These are phyloP conservation scores for Chrysoporthe deuterocubensis DNA, from an alignment of 2,329 filamentous ascomycete genomes.

Conservation along the genomic window DNA sequence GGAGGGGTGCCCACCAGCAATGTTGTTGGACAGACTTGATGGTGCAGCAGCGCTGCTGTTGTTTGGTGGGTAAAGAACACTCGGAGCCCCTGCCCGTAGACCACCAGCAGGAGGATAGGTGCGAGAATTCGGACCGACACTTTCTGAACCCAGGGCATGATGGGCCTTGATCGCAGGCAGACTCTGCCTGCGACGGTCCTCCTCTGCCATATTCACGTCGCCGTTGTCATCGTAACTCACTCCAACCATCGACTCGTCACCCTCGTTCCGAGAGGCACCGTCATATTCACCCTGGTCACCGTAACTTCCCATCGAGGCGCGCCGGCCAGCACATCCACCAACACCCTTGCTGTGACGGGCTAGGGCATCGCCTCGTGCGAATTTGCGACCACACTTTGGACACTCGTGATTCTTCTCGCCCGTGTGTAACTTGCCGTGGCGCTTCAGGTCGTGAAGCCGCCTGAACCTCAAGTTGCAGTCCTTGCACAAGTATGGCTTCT, in stretches of 20 bases:
- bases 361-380: slow-evolving; percentile 92
- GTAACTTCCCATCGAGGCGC: slow-evolving; percentile 84
- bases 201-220: slow-evolving; percentile 64
- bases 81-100: slow-evolving; percentile 50
- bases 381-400: slow-evolving; percentile 90
- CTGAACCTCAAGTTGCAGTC: slow-evolving; percentile 94
- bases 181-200: slow-evolving; percentile 67
- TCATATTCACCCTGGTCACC: slow-evolving; percentile 76
- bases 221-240: slow-evolving; percentile 60
- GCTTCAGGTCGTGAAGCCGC: slow-evolving; percentile 90
- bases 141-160: slow-evolving; percentile 64
- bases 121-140: slow-evolving; percentile 65
- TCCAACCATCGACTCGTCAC: slow-evolving; percentile 63
- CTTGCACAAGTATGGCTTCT: slow-evolving; percentile 94
- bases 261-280: slow-evolving; percentile 52
- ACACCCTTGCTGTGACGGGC: slow-evolving; percentile 95
- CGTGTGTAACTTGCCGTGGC: slow-evolving; percentile 94
- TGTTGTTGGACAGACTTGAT: slow-evolving; percentile 50
- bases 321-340: slow-evolving; percentile 89
- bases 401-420: slow-evolving; percentile 95
- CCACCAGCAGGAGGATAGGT: slow-evolving; percentile 76
- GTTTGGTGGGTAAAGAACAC: slow-evolving; percentile 66
- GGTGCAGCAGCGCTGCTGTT: slow-evolving; percentile 55
- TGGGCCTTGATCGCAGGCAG: slow-evolving; percentile 76
- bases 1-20: slow-evolving; percentile 43